phyloP scores from a whole-genome alignment of 768 basidiomycete genomes.

The Rubroboletus pulcherrimus region DNA sequence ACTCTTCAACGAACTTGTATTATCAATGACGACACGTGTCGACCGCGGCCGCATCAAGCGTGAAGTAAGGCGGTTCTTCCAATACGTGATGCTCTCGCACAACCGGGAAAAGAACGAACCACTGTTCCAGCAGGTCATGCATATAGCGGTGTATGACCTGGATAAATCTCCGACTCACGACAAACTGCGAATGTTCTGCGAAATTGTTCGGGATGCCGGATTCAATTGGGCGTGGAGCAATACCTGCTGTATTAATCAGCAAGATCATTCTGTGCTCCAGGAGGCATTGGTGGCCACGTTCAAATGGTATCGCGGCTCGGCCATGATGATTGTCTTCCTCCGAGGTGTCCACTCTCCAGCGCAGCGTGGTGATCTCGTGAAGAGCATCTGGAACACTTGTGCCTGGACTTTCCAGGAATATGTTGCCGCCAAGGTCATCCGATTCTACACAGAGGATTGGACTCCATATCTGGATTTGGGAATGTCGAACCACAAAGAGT shows the following conservation, averaged over 20 bases:
- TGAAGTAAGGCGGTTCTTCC: constrained; percentile 1
- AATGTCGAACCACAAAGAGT: not conserved
- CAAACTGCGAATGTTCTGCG: constrained; percentile 5
- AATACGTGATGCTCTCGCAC: constrained; percentile 6
- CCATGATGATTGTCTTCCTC: constrained; percentile 3
- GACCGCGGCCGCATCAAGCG: not conserved
- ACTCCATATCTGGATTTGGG: not conserved
- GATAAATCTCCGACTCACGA: not conserved
- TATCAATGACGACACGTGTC: not conserved
- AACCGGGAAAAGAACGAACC: constrained; percentile 5
- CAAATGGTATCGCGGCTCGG: not conserved
- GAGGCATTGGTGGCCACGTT: constrained; percentile 3
- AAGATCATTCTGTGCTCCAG: not conserved
- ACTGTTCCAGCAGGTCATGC: not conserved
- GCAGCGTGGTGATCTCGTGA: not conserved
- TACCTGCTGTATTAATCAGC: constrained; percentile 9
- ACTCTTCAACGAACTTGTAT: not conserved
- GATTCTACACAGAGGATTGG: constrained; percentile 2
- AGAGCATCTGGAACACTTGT: not conserved
- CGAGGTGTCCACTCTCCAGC: not conserved
- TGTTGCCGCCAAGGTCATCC: not conserved
- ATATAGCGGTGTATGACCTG: not conserved
- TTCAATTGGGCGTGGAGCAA: constrained; percentile 11
- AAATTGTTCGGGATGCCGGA: constrained; percentile 1
- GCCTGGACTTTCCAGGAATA: constrained; percentile 10